phyloP scores from a whole-genome alignment of 176 grass and related monocot genomes.

The Zoysia pacifica region DNA sequence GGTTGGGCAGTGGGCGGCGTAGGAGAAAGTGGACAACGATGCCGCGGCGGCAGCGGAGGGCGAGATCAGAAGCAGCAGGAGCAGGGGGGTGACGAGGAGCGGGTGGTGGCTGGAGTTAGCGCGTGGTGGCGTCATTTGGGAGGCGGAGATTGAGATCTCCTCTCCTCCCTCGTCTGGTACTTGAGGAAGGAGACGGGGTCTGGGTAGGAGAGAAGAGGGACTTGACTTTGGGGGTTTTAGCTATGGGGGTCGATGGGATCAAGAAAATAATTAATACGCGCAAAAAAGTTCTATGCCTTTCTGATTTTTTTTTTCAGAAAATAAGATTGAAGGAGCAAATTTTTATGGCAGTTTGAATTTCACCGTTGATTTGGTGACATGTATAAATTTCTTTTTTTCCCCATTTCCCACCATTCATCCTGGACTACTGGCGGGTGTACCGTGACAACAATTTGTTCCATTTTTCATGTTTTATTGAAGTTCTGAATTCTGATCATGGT shows the following conservation, averaged over 20 bases:
- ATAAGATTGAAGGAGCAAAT: not conserved
- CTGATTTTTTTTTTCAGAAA: not conserved
- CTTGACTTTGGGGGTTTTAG: slow-evolving; percentile 4
- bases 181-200: slow-evolving; percentile 31
- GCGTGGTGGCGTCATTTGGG: slow-evolving; percentile 39
- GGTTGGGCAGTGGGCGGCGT: slow-evolving; percentile 56
- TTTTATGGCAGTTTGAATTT: not conserved
- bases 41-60: not conserved
- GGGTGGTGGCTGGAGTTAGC: not conserved
- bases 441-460: not conserved
- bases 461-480: not conserved
- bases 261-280: not conserved
- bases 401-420: too few species aligned
- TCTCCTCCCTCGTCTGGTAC: not conserved
- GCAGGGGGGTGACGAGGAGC: slow-evolving; percentile 1
- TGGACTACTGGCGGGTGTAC: not conserved
- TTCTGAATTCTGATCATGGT: not conserved
- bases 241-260: not conserved
- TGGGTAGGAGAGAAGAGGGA: not conserved
- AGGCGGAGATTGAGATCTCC: slow-evolving; percentile 21
- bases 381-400: not conserved
- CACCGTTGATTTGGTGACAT: not conserved
- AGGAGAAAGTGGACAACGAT: slow-evolving; percentile 25
- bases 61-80: slow-evolving; percentile 36
- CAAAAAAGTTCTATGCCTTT: not conserved